A percentile compares a stretch with the other conserved stretches of the same genome.
Conservation (phyloP, 2,329 filamentous ascomycete species). For the Xylaria sp. region DNA sequence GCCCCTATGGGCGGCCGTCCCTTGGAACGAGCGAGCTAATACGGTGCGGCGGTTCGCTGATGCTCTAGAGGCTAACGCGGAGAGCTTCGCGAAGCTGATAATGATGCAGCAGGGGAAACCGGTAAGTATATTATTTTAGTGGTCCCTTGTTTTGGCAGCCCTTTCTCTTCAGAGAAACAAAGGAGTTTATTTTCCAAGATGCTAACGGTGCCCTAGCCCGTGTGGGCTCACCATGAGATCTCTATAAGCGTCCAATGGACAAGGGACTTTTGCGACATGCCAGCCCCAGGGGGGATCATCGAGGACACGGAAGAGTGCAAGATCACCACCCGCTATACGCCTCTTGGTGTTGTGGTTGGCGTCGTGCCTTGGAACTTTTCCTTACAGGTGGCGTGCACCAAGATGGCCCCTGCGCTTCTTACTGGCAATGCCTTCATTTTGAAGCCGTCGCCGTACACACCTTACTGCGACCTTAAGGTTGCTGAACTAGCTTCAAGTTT, state of each 20-base stretch:
- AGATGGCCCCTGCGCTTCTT: conserved; percentile 66
- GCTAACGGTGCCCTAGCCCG: not conserved
- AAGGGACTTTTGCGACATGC: conserved; percentile 33
- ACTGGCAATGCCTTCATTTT: conserved; percentile 67
- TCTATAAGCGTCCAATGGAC: not conserved
- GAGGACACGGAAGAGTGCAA: conserved; percentile 48
- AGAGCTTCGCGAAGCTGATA: conserved; percentile 31
- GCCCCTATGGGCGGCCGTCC: conserved; percentile 56
- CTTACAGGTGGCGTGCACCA: conserved; percentile 61
- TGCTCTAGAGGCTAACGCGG: conserved; percentile 24
- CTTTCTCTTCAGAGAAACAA: not conserved
- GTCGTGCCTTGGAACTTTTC: conserved; percentile 70
- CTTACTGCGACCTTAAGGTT: conserved; percentile 61
- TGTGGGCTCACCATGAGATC: not conserved
- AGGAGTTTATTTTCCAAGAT: not conserved
- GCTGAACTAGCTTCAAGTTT: conserved; percentile 66
- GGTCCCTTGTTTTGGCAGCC: conserved; percentile 45
- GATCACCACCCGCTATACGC: conserved; percentile 52
- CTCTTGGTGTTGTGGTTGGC: conserved; percentile 58
- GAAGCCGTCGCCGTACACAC: conserved; percentile 67
- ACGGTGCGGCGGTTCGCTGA: conserved; percentile 25
- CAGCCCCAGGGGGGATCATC: not conserved
- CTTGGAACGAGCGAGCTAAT: conserved; percentile 49
- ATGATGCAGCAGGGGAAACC: conserved; percentile 38
- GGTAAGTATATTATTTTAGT: conserved; percentile 21